Conservation (phyloP, 331 rosid genomes). For the Cucumis variabilis region DNA sequence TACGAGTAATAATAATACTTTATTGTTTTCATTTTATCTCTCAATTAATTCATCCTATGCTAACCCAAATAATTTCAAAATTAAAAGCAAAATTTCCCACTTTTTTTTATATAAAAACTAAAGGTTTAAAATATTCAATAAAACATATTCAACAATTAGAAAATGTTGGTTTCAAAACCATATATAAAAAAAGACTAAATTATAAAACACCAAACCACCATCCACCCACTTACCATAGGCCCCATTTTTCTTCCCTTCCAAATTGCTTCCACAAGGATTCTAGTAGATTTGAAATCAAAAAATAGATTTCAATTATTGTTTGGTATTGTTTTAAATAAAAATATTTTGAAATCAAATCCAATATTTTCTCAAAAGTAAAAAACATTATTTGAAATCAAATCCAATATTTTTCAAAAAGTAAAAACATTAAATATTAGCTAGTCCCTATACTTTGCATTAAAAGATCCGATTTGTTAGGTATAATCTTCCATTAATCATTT, state of each 20-base stretch:
- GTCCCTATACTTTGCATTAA: too few species aligned
- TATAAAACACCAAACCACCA: neutral
- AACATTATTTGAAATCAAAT: too few species aligned
- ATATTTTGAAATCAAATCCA: too few species aligned
- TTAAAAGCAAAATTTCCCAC: neutral
- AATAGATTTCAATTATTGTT: too few species aligned
- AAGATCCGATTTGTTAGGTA: too few species aligned
- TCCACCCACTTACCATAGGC: neutral
- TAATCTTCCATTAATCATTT: too few species aligned
- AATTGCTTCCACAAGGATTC: neutral
- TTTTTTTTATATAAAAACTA: too few species aligned
- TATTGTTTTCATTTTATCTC: neutral
- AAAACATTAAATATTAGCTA: too few species aligned
- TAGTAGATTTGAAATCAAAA: neutral
- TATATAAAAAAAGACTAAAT: neutral
- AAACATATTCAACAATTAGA: neutral
- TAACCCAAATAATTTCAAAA: neutral
- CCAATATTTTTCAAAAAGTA: too few species aligned
- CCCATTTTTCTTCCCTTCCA: neutral
- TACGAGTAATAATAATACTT: neutral
- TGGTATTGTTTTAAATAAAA: too few species aligned
- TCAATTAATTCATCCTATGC: neutral
- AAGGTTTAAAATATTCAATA: too few species aligned
- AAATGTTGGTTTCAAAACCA: neutral
- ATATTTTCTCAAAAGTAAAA: too few species aligned